A percentile compares a stretch with the other conserved stretches of the same genome.
Conservation (phyloP, 2,329 filamentous ascomycete genomes). For the Epichloe hybrida region DNA sequence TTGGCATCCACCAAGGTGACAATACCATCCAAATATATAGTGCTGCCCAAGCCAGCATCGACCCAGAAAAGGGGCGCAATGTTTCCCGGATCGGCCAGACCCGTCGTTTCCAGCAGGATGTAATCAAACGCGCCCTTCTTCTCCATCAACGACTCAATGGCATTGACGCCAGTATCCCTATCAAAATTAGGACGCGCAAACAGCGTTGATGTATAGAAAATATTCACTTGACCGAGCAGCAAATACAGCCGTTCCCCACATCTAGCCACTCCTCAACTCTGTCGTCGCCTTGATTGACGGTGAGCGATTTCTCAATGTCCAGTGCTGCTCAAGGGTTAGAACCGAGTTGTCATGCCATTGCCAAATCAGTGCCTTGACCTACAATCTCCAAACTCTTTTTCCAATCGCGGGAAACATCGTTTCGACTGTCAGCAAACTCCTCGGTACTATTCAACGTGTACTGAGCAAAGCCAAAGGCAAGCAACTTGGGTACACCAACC, state of each 20-base stretch:
- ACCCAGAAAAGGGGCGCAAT: slow-evolving; percentile 96
- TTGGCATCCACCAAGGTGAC: slow-evolving; percentile 93
- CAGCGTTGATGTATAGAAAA: not conserved
- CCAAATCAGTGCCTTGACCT: slow-evolving; percentile 18
- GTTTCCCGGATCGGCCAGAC: slow-evolving; percentile 88
- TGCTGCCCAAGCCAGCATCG: slow-evolving; percentile 86
- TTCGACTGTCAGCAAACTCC: not conserved
- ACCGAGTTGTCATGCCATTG: slow-evolving; percentile 9
- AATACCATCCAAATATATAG: slow-evolving; percentile 92
- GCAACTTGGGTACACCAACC: slow-evolving; percentile 26
- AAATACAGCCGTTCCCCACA: slow-evolving; percentile 92
- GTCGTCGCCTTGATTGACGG: slow-evolving; percentile 71
- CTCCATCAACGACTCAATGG: slow-evolving; percentile 91
- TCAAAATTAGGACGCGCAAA: not conserved
- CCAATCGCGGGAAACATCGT: not conserved
- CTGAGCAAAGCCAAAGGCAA: not conserved
- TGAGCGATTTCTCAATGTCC: slow-evolving; percentile 93
- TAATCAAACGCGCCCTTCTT: slow-evolving; percentile 92
- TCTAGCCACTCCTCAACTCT: slow-evolving; percentile 91
- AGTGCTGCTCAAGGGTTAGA: slow-evolving; percentile 41
- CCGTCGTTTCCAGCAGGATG: slow-evolving; percentile 91
- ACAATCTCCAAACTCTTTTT: slow-evolving; percentile 68
- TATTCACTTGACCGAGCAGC: slow-evolving; percentile 81
- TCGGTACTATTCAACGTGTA: not conserved
- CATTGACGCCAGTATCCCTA: slow-evolving; percentile 82